Percentiles rank a stretch among this genome's conserved stretches.
Conservation (phyloP, 2,329 filamentous ascomycete genomes). For the Fusarium phyllophilum region DNA sequence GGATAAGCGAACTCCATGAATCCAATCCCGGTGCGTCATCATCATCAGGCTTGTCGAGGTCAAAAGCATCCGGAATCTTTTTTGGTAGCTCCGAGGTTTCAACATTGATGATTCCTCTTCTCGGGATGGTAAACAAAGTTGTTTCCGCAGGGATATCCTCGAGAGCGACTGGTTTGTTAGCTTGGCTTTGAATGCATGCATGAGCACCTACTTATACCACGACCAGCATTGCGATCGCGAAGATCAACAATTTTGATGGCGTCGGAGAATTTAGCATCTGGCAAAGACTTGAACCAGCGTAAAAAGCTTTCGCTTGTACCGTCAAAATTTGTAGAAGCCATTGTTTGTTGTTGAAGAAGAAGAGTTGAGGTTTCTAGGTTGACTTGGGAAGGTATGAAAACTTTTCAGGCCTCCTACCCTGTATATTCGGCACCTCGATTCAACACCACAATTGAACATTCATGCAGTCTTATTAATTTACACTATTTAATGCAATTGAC, state of each 20-base stretch:
- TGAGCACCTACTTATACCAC: slow-evolving; percentile 61
- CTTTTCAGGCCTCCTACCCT: slow-evolving; percentile 24
- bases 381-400: slow-evolving; percentile 19
- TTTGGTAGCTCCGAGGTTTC: slow-evolving; percentile 75
- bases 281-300: slow-evolving; percentile 63
- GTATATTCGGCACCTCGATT: not conserved
- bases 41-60: slow-evolving; percentile 50
- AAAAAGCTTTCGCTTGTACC: slow-evolving; percentile 58
- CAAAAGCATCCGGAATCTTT: slow-evolving; percentile 66
- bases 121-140: slow-evolving; percentile 82
- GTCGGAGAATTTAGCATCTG: slow-evolving; percentile 64
- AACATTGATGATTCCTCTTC: slow-evolving; percentile 74
- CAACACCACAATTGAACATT: not conserved
- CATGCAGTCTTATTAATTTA: not conserved
- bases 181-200: not conserved
- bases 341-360: not conserved
- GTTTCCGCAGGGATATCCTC: slow-evolving; percentile 78
- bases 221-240: slow-evolving; percentile 60
- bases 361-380: not conserved
- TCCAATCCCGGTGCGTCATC: slow-evolving; percentile 55
- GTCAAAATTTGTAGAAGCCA: slow-evolving; percentile 51
- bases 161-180: slow-evolving; percentile 73
- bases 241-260: slow-evolving; percentile 64
- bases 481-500: not conserved
- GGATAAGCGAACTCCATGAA: slow-evolving; percentile 71